Base-by-base conservation (phyloP, 169 alveolate genomes). In the Sarcocystis neurona region DNA sequence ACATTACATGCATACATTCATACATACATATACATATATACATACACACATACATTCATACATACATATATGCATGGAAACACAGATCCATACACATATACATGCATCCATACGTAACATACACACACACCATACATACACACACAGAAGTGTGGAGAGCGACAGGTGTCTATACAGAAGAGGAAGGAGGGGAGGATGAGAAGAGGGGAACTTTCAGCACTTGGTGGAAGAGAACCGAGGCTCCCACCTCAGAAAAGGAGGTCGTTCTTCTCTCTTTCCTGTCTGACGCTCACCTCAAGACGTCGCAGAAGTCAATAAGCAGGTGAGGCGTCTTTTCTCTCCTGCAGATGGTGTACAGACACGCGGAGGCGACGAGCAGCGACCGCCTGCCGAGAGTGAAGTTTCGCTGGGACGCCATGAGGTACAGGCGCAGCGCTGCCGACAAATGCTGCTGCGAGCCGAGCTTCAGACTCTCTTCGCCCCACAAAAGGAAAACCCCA, bases 281-380 rank as follows among this genome's bases (percentile, higher is more conserved):
- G 10, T 66, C 77, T 66, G 10, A 30, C 34, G 18, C 30, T 32
- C 46, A 85, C 90, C 84, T 44, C 44, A 97, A 93, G 10, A 96
- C 97, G 79, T 98, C 99, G 72, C 99, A 95, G 92, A 98, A 98
- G 92, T 98, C 99, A 18, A 98, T 97, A 37, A 98, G 94, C 90
- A 98, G 94, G 63, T 96, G 97, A 1, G 99, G 99, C 5, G 98
- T 94, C 91, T 95, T 94, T 90, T 96, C 98, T n/a, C 97, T 85
- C 53, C 99, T 93, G 89, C 99, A 97, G 44, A 97, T 97, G 23
- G 98, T 96, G 94, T 98, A 98, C 27, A 98, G 94, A 88, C 98
- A 97, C 30, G 99, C 97, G 15, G 99, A 97, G 39, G 99, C 98
- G 5, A 98, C 99, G 80, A 96, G 97, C 84, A 92, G 92, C 66